These are phyloP conservation scores for Kodamaea lidongshanica DNA, from an alignment of 805 yeast species.

Conservation along the genomic window DNA sequence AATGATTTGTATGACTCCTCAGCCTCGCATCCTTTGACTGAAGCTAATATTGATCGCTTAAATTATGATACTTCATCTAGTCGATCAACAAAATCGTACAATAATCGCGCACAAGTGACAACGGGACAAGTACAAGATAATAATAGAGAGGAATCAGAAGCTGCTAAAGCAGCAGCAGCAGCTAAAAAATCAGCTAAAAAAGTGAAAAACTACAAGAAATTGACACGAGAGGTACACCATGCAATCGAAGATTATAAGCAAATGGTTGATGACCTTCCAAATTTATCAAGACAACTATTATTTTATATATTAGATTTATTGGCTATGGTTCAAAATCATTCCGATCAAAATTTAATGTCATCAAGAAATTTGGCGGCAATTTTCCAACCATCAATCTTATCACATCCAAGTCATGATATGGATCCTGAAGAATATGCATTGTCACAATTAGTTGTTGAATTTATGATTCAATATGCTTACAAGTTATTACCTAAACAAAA, in stretches of 20 bases:
- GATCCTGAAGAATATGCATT: conserved; percentile 86
- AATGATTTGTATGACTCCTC: conserved; percentile 10
- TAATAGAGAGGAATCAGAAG: conserved; percentile 2
- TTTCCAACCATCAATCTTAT: conserved; percentile 92
- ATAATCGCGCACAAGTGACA: conserved; percentile 3
- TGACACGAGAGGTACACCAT: conserved; percentile 57
- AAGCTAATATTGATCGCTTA: conserved; percentile 28
- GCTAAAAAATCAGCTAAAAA: conserved; percentile 24
- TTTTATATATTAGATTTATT: conserved; percentile 83
- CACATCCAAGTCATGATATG: conserved; percentile 91
- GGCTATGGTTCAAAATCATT: conserved; percentile 74
- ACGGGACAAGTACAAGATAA: conserved; percentile 3
- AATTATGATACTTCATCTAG: conserved; percentile 9
- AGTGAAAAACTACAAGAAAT: conserved; percentile 47
- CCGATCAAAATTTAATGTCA: conserved; percentile 81
- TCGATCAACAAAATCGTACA: conserved; percentile 3
- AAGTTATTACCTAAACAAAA: conserved; percentile 57
- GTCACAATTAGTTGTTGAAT: conserved; percentile 81
- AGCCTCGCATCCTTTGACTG: conserved; percentile 23
- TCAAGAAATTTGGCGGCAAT: conserved; percentile 91
- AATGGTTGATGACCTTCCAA: conserved; percentile 65
- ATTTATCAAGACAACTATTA: conserved; percentile 71
- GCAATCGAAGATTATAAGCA: conserved; percentile 67
- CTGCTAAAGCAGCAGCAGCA: conserved; percentile 10
- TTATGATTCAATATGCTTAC: conserved; percentile 80